These are phyloP conservation scores for Geranium rotundifolium DNA, from an alignment of 345 rosid species.

Conservation along the genomic window DNA sequence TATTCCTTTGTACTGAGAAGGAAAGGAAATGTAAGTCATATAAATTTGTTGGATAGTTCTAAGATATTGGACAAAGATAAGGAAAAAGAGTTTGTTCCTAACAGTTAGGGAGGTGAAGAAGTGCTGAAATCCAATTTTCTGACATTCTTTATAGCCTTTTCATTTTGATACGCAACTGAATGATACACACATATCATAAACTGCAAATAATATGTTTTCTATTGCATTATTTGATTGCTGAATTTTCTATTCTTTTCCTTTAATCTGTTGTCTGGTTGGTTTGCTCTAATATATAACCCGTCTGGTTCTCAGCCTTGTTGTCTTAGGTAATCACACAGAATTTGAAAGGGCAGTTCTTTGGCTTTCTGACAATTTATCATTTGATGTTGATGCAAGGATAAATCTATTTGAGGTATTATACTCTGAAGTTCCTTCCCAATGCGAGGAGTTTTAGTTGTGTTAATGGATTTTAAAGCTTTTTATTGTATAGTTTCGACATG, in stretches of 20 bases:
- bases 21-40: neutral
- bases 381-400: conserved; percentile 78
- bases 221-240: conserved; percentile 2
- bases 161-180: neutral
- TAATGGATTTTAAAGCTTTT: neutral
- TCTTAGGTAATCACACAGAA: conserved; percentile 78
- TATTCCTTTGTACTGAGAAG: too few species aligned
- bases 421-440: neutral
- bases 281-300: conserved; percentile 4
- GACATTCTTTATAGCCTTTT: neutral
- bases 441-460: neutral
- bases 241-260: neutral
- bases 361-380: conserved; percentile 77
- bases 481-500: neutral
- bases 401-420: conserved; percentile 79
- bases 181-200: neutral
- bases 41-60: neutral
- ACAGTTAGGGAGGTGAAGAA: neutral
- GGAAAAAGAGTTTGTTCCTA: neutral
- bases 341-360: conserved; percentile 71
- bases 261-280: neutral
- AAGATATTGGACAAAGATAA: neutral
- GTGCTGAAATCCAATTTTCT: neutral
- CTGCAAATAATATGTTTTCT: neutral
- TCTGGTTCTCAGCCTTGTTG: conserved; percentile 57